A percentile compares a stretch with the other conserved stretches of the same genome.
Conservation (phyloP, 1,139 yeast species). For the Pneumocystis sp. region DNA sequence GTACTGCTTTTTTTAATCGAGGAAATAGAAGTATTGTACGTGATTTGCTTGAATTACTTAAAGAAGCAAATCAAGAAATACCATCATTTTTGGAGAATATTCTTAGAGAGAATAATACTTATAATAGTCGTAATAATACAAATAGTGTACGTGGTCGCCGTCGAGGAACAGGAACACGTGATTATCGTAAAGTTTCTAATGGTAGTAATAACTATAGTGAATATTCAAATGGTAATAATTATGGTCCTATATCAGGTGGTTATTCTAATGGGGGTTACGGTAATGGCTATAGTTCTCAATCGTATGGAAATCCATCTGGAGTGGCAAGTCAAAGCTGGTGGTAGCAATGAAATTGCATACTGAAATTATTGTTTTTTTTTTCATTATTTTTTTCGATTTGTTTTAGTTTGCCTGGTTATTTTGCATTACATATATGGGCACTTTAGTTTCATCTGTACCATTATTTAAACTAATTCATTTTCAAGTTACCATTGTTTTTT, state of each 20-base stretch:
- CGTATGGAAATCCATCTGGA: not conserved
- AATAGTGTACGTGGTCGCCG: slow-evolving; percentile 40
- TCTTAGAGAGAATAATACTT: slow-evolving; percentile 60
- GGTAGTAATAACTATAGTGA: slow-evolving; percentile 20
- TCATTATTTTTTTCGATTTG: not conserved
- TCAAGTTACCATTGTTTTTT: not conserved
- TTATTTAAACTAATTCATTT: not conserved
- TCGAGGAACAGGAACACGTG: slow-evolving; percentile 29
- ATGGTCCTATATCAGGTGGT: slow-evolving; percentile 1
- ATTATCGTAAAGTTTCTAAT: slow-evolving; percentile 33
- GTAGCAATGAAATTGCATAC: not conserved
- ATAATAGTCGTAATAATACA: slow-evolving; percentile 28
- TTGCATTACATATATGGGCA: not conserved
- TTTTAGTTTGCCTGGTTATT: not conserved
- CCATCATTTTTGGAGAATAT: slow-evolving; percentile 74
- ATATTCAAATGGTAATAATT: slow-evolving; percentile 12
- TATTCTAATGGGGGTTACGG: not conserved
- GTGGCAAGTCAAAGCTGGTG: not conserved
- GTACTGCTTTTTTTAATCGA: slow-evolving; percentile 96
- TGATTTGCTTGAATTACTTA: slow-evolving; percentile 71
- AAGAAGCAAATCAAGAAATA: slow-evolving; percentile 95
- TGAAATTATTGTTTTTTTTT: not conserved
- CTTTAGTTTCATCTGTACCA: not conserved
- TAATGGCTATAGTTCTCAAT: not conserved
- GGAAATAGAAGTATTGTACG: slow-evolving; percentile 80